Evolutionary conservation across 2,329 filamentous ascomycete species (phyloP), one percentile per base, ranked within the genome.

Genomic region (Clarireedia paspali): DNA sequence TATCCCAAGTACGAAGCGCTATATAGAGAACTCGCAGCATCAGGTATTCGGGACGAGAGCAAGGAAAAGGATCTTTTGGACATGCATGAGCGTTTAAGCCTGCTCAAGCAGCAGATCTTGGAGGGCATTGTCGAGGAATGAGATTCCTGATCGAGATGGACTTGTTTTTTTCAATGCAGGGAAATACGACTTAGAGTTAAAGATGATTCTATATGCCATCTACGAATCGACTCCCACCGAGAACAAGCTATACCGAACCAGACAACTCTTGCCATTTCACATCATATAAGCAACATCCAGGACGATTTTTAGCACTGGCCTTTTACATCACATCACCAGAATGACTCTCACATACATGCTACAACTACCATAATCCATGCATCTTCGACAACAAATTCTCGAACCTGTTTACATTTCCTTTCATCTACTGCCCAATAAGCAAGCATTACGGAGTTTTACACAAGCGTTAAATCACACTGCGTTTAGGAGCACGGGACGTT

Each of bases 1-100:
- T 85, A 85, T 64, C 72, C 77, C 52, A 75, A 75, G 57, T 85
- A 86, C 65, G 74, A 79, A 64, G 68, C 73, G 12, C 70, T 85
- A 46, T 81, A 85, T 64, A 68, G 74, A 57, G 77, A 84, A 68
- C 74, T 86, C 57, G 70, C 72, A 60, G 55, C 48, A 36, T 55
- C 51, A 4, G 60, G 57, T 14, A 72, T 74, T 39, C 73, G 81
- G 50, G 80, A 82, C 3, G 74, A 76, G 0, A 71, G 75, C 56
- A 77, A 80, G 64, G 68, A 85, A 51, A 70, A 71, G 5, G 68
- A 77, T 48, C 67, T 85, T 47, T 63, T 77, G 30, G 74, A 78
- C 14, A 80, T 85, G 80, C 77, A 79, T 55, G 70, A 74, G 27
- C 72, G 76, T 36, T 70, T 86, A 48, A 72, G 76, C 60, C 61